phyloP scores from a whole-genome alignment of 345 rosid species.

The Ailanthus altissimus region DNA sequence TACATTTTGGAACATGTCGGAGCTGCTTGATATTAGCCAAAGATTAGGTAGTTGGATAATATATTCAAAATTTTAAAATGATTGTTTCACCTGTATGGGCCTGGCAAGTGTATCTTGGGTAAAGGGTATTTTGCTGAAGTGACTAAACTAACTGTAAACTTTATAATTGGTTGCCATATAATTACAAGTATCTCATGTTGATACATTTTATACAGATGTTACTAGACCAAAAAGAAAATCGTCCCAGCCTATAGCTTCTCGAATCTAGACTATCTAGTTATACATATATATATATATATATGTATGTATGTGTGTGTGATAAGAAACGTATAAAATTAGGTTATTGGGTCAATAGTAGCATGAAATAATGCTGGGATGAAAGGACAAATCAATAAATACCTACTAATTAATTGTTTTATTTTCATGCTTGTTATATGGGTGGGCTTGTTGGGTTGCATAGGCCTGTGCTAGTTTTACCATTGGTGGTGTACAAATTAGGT shows the following conservation, averaged over 20 bases:
- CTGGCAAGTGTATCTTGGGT: background rate
- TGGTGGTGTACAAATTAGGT: too few species aligned
- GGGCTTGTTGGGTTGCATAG: background rate
- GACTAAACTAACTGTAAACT: background rate
- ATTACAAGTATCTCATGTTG: background rate
- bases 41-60: too few species aligned
- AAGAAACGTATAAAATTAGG: too few species aligned
- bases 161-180: background rate
- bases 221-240: too few species aligned
- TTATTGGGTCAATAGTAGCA: background rate
- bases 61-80: too few species aligned
- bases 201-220: background rate
- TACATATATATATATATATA: too few species aligned
- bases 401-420: background rate
- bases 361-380: background rate
- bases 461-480: background rate
- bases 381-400: background rate
- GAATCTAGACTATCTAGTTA: too few species aligned
- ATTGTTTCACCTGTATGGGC: too few species aligned
- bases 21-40: too few species aligned
- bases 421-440: background rate
- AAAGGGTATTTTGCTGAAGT: background rate
- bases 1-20: too few species aligned
- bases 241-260: too few species aligned
- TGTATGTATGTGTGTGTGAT: too few species aligned